phyloP scores from a whole-genome alignment of 805 yeast genomes.

The Lachancea fermentati region DNA sequence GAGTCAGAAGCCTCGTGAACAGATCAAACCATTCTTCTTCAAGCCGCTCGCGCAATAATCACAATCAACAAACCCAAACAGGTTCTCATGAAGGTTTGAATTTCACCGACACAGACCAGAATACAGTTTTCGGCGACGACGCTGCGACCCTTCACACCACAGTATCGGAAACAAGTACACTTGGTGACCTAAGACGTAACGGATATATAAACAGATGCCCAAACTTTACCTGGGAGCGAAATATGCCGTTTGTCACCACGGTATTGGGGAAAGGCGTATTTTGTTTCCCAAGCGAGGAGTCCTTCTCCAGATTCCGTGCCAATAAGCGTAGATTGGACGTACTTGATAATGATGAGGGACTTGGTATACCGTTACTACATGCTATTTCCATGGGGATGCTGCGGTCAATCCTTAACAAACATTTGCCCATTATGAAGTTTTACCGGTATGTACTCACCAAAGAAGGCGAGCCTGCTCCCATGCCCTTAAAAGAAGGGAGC shows the following conservation, averaged over 20 bases:
- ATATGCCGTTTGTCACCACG: conserved; percentile 31
- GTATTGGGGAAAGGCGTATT: conserved; percentile 34
- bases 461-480: conserved; percentile 11
- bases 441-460: conserved; percentile 22
- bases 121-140: conserved; percentile 13
- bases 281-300: conserved; percentile 35
- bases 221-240: conserved; percentile 21
- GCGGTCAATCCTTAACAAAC: conserved; percentile 28
- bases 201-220: conserved; percentile 31
- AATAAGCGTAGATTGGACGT: conserved; percentile 26
- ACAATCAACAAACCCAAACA: neutral
- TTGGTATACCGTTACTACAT: conserved; percentile 36
- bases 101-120: conserved; percentile 14
- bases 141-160: conserved; percentile 16
- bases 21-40: neutral
- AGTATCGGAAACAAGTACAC: conserved; percentile 23
- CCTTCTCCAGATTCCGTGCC: conserved; percentile 24
- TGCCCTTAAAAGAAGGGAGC: conserved; percentile 9
- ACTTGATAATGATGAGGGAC: conserved; percentile 17
- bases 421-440: conserved; percentile 28
- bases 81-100: neutral
- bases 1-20: conserved; percentile 2
- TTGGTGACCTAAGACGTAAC: conserved; percentile 25
- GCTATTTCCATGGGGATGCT: conserved; percentile 26
- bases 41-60: neutral